phyloP scores from a whole-genome alignment of 2,329 filamentous ascomycete genomes.

The Plenodomus tracheiphilus region DNA sequence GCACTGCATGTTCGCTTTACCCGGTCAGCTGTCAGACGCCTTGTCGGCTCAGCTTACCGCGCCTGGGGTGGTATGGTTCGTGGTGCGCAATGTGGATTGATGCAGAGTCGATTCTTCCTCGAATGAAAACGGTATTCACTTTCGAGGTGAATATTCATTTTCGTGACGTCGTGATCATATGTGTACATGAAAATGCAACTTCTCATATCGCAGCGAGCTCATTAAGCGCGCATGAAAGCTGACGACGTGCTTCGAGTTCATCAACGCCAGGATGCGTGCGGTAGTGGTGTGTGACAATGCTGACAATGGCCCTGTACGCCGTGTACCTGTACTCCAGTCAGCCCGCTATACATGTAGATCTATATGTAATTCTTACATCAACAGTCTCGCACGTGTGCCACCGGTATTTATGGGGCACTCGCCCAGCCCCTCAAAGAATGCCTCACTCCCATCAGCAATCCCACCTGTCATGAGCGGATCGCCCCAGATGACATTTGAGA shows the following conservation, averaged over 20 bases:
- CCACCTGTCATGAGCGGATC: constrained; percentile 59
- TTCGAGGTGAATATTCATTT: not conserved
- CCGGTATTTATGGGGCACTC: constrained; percentile 37
- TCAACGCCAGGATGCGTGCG: constrained; percentile 45
- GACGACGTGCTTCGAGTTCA: constrained; percentile 49
- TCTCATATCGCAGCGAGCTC: constrained; percentile 34
- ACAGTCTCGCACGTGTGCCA: constrained; percentile 41
- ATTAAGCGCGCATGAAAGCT: constrained; percentile 46
- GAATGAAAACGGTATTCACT: not conserved
- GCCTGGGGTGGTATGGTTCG: not conserved
- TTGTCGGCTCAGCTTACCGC: no score
- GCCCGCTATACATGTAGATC: not conserved
- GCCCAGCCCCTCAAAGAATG: constrained; percentile 51
- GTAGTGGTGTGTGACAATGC: constrained; percentile 51
- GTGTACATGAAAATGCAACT: not conserved
- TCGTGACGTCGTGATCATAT: not conserved
- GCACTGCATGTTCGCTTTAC: no score
- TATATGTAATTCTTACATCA: constrained; percentile 44
- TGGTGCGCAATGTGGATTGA: not conserved
- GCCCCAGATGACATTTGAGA: constrained; percentile 59
- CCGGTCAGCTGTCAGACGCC: no score
- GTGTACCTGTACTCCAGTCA: constrained; percentile 45
- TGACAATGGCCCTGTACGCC: constrained; percentile 48
- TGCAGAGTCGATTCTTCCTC: not conserved
- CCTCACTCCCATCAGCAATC: constrained; percentile 40